Evolutionary conservation across 1,284 basidiomycete genomes (phyloP), one percentile per base, ranked within the genome.

Genomic region (Rhodotorula sp.): DNA sequence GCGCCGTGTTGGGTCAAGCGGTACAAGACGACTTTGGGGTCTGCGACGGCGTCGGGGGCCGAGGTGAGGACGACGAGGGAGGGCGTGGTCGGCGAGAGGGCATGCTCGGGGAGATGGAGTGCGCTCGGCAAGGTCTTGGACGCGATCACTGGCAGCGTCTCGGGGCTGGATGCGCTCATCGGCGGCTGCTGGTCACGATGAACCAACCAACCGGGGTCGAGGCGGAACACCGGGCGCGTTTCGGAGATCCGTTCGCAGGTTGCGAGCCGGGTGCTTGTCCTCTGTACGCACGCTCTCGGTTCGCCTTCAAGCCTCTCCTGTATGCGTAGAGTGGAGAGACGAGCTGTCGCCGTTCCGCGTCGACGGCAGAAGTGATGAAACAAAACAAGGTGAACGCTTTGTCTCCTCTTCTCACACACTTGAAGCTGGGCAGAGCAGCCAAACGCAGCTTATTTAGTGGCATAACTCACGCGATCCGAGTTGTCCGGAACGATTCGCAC

Each of bases 51-150:
- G 49, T 43, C 29, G 31, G 31, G 21, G 52, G 67, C 54, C n/a
- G 65, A 62, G 47, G 64, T 15, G 64, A 43, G 63, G 61, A 70
- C 56, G 14, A 59, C 51, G 62, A 73, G 34, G 49, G 71, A 56
- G 20, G 70, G 51, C 48, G 60, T 68, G 29, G 23, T 39, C 15
- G 74, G 67, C 48, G 65, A 71, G 31, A 61, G 52, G 8, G 69
- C 48, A 5, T n/a, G 21, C 1, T 34, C 34, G 7, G 63, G 51
- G 21, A 72, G 58, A 3, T 48, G 5, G 6, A 31, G 31, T 2
- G 64, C 29, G 3, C 60, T 58, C 8, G 68, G 66, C 1, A 75
- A 58, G 3, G 68, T 69, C 62, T 67, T 71, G 21, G 12, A 15
- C 26, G 65, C 60, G 5, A 47, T 10, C 18, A 54, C n/a, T 0